These are phyloP conservation scores for Colletotrichum liaoningense DNA, from an alignment of 2,329 filamentous ascomycete genomes.

Conservation along the genomic window DNA sequence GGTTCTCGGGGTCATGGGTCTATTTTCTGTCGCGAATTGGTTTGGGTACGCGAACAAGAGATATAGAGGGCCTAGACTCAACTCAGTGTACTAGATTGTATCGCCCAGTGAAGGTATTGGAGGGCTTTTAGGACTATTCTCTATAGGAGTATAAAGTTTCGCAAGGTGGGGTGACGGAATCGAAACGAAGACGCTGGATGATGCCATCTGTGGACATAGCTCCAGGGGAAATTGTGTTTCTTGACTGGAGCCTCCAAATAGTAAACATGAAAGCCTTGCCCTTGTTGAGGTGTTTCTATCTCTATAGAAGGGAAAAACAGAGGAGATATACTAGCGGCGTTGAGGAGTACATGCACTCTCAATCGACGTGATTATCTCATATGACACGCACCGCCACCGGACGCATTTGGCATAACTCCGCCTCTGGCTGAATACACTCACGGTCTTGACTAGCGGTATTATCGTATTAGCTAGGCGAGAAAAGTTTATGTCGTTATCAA, in stretches of 20 bases:
- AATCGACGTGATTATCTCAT: not conserved
- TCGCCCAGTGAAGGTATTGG: not conserved
- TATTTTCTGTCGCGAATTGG: conserved; percentile 7
- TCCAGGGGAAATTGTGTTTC: too few species aligned
- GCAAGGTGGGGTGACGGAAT: too few species aligned
- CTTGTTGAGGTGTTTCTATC: too few species aligned
- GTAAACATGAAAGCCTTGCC: too few species aligned
- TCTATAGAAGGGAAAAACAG: too few species aligned
- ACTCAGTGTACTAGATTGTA: not conserved
- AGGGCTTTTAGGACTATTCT: not conserved
- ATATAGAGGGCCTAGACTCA: not conserved
- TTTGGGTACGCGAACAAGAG: conserved; percentile 11
- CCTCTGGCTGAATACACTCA: too few species aligned
- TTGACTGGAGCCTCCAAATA: too few species aligned
- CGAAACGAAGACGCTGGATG: too few species aligned
- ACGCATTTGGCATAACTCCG: not conserved
- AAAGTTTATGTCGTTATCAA: too few species aligned
- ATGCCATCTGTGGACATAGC: too few species aligned
- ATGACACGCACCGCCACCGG: not conserved
- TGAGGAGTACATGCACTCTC: not conserved
- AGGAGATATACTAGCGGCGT: not conserved
- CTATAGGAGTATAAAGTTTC: not conserved
- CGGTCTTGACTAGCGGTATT: too few species aligned
- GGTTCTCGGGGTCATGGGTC: not conserved
- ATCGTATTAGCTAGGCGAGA: too few species aligned